Evolutionary conservation across 164 flowering plant species (phyloP).

Genomic region (Cinnamomum micranthum): DNA sequence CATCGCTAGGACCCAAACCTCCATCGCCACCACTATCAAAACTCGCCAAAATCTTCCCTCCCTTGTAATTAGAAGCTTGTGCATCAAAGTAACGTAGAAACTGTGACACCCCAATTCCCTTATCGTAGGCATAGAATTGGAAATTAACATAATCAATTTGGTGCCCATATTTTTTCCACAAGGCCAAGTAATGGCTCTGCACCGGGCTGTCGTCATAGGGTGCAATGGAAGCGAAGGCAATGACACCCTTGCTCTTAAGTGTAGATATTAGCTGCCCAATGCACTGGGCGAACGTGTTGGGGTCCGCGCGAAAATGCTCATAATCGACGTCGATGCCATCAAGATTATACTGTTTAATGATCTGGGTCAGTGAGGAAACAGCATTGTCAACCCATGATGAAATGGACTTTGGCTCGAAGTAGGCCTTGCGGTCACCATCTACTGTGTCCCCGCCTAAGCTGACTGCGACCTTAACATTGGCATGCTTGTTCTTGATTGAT

Average conservation of each 20-base stretch:
- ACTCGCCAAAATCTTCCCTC: conserved; percentile 44
- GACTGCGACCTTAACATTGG: conserved; percentile 47
- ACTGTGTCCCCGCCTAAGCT: conserved; percentile 58
- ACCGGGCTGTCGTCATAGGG: conserved; percentile 39
- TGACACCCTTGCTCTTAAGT: conserved; percentile 30
- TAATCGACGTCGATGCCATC: conserved; percentile 58
- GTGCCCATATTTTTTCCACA: conserved; percentile 40
- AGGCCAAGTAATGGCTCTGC: conserved; percentile 40
- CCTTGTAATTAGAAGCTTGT: conserved; percentile 34
- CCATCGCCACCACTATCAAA: conserved; percentile 36
- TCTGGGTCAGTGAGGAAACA: conserved; percentile 43
- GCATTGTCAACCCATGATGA: conserved; percentile 64
- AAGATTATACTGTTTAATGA: conserved; percentile 35
- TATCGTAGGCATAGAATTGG: conserved; percentile 52
- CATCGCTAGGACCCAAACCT: conserved; percentile 35
- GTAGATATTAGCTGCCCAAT: conserved; percentile 35
- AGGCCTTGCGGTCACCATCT: conserved; percentile 7
- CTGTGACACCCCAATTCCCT: conserved; percentile 39
- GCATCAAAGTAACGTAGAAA: conserved; percentile 30
- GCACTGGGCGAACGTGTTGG: conserved; percentile 42
- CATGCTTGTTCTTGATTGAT: conserved; percentile 30
- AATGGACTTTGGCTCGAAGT: conserved; percentile 38
- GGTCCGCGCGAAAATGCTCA: conserved; percentile 37
- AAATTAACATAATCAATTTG: conserved; percentile 53
- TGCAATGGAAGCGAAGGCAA: conserved; percentile 52